Base-by-base conservation (phyloP, 495 filamentous ascomycete genomes). In the Penicillium soppii region DNA sequence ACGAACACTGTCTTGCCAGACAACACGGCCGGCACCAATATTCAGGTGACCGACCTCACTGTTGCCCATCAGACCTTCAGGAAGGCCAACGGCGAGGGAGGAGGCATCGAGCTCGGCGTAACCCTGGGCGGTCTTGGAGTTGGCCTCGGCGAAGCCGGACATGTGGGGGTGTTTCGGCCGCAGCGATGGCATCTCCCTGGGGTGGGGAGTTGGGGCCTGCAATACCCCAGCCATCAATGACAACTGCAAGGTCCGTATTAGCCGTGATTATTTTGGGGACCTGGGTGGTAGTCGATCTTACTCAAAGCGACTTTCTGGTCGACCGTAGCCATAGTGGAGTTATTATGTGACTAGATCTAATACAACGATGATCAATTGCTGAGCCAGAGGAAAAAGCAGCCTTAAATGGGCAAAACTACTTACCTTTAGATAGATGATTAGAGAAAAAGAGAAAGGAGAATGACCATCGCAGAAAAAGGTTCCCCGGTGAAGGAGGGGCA, bases 191-290 rank as follows among this genome's bases (percentile, higher is more conserved):
- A 81, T 98, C 91, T 67, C 94, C 94, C 70, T 92, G 66, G 47
- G 85, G 82, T 47, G 85, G 86, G 13, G 90, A 91, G 35, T 86
- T 74, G 53, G 85, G 85, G 64, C 82, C 81, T 57, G 91, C 81
- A 56, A 97, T 85, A 67, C 94, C 94, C 94, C 94, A 98, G 56
- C 94, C 94, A 75, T 98, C 95, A 77, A 97, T 97, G 69, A 96
- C 91, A 79, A 97, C 90, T 89, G 52, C 26, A 54, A 39, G 54
- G 25, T 8, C 49, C 12, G 13, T 47, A 38, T 73, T 69, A 69
- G 55, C 45, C 26, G 40, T 26, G 12, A 20, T 25, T 40, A 27
- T 22, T 41, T 35, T 51, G 47, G 41, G 54, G 54, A 53, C 56
- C 38, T 42, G 36, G 43, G 46, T 35, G 57, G 44, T 15, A 50